These are phyloP conservation scores for Paramecium octaurelia DNA, from an alignment of 73 alveolate genomes.

Conservation along the genomic window DNA sequence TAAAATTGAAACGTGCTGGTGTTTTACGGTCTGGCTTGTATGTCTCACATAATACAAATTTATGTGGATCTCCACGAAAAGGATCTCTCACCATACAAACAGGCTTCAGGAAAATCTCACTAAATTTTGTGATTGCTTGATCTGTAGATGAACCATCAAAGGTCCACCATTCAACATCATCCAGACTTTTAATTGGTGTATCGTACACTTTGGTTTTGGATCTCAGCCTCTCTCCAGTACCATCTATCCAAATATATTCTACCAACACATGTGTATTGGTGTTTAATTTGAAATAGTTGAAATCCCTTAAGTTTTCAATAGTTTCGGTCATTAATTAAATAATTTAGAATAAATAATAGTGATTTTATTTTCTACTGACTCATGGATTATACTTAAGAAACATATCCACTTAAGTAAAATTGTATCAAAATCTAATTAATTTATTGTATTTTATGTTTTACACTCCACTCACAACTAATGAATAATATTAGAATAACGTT, in stretches of 20 bases:
- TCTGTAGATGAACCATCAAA: slow-evolving; percentile 91
- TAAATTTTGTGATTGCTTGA: slow-evolving; percentile 84
- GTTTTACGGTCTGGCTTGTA: slow-evolving; percentile 75
- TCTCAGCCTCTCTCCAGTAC: slow-evolving; percentile 72
- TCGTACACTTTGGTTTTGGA: slow-evolving; percentile 72
- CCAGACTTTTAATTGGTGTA: slow-evolving; percentile 22
- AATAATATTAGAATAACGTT: no score
- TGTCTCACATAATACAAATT: slow-evolving; percentile 84
- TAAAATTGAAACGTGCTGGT: slow-evolving; percentile 90
- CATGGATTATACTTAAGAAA: not conserved
- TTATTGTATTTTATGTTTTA: no score
- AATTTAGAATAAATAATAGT: not conserved
- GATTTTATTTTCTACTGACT: not conserved
- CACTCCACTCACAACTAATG: no score
- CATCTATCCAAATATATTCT: slow-evolving; percentile 88
- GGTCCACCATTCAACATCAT: slow-evolving; percentile 89
- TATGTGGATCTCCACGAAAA: slow-evolving; percentile 79
- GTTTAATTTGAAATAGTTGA: slow-evolving; percentile 32
- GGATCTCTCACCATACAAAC: slow-evolving; percentile 84
- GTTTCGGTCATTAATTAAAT: not conserved
- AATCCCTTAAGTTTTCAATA: slow-evolving; percentile 38
- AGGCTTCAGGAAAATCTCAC: slow-evolving; percentile 89
- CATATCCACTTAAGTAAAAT: not conserved
- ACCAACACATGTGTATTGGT: slow-evolving; percentile 49
- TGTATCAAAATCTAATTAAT: not conserved